Evolutionary conservation across 208 protist genomes (phyloP).

Genomic region (Trichomonas gallinae): DNA sequence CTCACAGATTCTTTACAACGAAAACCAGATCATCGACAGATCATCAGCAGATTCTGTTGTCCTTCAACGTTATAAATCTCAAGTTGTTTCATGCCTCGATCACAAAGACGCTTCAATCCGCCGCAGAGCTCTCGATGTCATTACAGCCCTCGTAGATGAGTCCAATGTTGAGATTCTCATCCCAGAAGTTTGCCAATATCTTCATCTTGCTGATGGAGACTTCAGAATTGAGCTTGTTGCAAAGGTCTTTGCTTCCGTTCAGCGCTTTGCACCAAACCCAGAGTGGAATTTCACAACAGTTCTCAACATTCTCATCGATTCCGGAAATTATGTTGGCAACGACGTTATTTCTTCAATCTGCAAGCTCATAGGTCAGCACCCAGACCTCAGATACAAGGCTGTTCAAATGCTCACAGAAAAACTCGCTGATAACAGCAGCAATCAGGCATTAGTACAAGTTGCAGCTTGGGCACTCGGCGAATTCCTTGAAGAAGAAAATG

Average conservation of each 20-base stretch:
- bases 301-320: neutral
- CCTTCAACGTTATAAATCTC: neutral
- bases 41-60: neutral
- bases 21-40: neutral
- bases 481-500: neutral
- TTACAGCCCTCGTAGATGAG: neutral
- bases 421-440: neutral
- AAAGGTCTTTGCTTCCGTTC: neutral
- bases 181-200: neutral
- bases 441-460: neutral
- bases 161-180: neutral
- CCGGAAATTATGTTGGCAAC: neutral
- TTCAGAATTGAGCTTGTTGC: conserved; percentile 4
- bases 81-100: neutral
- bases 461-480: neutral
- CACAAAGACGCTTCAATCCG: neutral
- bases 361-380: neutral
- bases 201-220: neutral
- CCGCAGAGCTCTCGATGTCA: neutral
- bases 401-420: neutral
- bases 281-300: neutral
- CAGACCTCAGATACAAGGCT: neutral
- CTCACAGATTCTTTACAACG: neutral
- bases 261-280: neutral
- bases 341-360: neutral